Evolutionary conservation across 139 green algal genomes (phyloP).

Genomic region (Chlorella vulgaris): DNA sequence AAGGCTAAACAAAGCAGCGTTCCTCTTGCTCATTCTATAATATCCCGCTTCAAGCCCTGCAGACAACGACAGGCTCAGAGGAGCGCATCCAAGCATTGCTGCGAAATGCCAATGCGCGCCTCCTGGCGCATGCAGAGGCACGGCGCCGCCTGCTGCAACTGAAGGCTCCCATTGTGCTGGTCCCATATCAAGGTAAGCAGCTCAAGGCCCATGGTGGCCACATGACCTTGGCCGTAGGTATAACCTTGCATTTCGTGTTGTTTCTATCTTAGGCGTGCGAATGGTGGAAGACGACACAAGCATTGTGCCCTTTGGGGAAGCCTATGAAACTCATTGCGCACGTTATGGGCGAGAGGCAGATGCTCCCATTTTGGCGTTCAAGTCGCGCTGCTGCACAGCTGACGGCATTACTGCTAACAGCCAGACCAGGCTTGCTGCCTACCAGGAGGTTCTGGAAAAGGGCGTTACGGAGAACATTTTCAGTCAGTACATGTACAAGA

Average conservation of each 20-base stretch:
- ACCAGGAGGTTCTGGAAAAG: slow-evolving; percentile 59
- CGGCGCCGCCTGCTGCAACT: slow-evolving; percentile 66
- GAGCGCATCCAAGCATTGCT: slow-evolving; percentile 82
- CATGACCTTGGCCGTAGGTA: neutral
- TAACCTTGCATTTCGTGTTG: neutral
- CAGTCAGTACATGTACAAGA: slow-evolving; percentile 98
- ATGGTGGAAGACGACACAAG: slow-evolving; percentile 93
- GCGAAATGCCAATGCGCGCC: slow-evolving; percentile 78
- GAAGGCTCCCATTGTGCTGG: slow-evolving; percentile 79
- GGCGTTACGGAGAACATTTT: slow-evolving; percentile 95
- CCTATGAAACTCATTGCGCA: slow-evolving; percentile 93
- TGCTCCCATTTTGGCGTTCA: slow-evolving; percentile 91
- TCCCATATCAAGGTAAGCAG: slow-evolving; percentile 6
- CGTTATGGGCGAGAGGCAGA: slow-evolving; percentile 92
- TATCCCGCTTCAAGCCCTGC: neutral
- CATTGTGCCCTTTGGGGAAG: slow-evolving; percentile 85
- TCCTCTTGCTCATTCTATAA: neutral
- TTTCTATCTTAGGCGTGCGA: slow-evolving; percentile 50
- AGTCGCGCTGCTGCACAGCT: slow-evolving; percentile 61
- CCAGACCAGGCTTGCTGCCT: slow-evolving; percentile 61
- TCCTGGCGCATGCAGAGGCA: slow-evolving; percentile 77
- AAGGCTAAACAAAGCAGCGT: neutral
- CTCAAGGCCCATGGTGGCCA: neutral
- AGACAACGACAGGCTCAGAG: slow-evolving; percentile 47
- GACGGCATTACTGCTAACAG: slow-evolving; percentile 14